Conservation (phyloP, 768 basidiomycete genomes). For the Gyrodon lividus region DNA sequence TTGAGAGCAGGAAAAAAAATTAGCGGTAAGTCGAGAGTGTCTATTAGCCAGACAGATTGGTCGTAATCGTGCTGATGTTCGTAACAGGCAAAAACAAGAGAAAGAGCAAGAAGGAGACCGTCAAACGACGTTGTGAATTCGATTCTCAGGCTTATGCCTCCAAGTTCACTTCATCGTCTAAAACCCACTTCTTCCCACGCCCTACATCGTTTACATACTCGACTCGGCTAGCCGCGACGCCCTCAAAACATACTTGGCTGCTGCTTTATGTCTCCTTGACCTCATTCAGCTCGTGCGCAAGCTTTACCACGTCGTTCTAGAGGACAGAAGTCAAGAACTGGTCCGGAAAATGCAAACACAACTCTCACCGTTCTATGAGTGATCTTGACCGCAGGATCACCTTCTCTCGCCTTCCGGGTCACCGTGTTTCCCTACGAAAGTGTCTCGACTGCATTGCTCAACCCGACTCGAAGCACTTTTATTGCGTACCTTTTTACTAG, state of each 20-base stretch:
- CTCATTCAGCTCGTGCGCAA: conserved; percentile 48
- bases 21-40: conserved; percentile 2
- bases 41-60: conserved; percentile 4
- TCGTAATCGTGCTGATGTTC: conserved; percentile 25
- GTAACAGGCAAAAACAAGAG: conserved; percentile 21
- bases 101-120: conserved; percentile 10
- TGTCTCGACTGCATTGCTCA: not conserved
- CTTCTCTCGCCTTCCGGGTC: conserved; percentile 41
- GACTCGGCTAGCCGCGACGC: too few species aligned
- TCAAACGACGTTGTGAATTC: conserved; percentile 13
- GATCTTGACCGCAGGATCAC: conserved; percentile 51
- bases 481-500: conserved; percentile 41
- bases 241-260: not conserved
- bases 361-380: conserved; percentile 39
- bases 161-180: conserved; percentile 17
- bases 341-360: not conserved
- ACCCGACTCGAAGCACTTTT: not conserved
- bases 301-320: conserved; percentile 52
- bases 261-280: conserved; percentile 33
- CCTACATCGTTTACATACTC: conserved; percentile 1
- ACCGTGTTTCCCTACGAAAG: conserved; percentile 41
- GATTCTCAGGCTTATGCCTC: conserved; percentile 15
- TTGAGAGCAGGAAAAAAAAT: conserved; percentile 14
- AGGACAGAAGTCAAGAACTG: not conserved
- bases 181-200: conserved; percentile 31